Evolutionary conservation across 1,284 basidiomycete species (phyloP), one percentile per base, ranked within the genome.

Genomic region (Moesziomyces globuligerus): DNA sequence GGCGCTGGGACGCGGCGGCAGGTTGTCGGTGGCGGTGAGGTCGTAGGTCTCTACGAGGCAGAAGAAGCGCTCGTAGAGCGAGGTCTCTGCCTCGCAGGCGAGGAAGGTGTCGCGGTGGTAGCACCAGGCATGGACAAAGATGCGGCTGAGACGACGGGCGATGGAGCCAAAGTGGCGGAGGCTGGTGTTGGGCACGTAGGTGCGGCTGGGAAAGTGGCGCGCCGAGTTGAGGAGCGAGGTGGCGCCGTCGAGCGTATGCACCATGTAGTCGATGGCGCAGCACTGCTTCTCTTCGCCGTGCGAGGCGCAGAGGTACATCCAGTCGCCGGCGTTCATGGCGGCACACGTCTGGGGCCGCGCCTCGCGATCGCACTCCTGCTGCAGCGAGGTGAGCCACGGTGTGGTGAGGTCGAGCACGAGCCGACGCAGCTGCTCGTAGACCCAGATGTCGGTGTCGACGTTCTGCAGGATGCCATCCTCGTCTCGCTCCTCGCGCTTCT

Each of bases 271-370:
- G 55, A 97, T 95, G 1, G 94, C 95, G 80, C 92, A 94, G 84
- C 95, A 98, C 47, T 79, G 71, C 24, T 75, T 75, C 28, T 78
- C 78, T 25, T 81, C 80, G 25, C 75, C 76, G 75, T 97, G 94
- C 0, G 94, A 93, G 26, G 95, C 94, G 78, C 95, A 98, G 3
- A 98, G 85, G 83, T 95, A 98, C 40, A 93, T 86, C 93, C 94
- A 97, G 85, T 97, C 93, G 48, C 91, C 92, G 15, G 94, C 94
- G 82, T 95, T 95, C 94, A 98, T 97, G 82, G 95, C 91, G 2
- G 92, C 91, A 85, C 94, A 98, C 9, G 90, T 88, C 48, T 55
- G 39, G 0, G 68, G 68, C 1, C 66, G 55, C 15, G 53, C 37
- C 28, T 66, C 56, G 28, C 59, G 61, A 42, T 58, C 52, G 62